Base-by-base conservation (phyloP, 495 filamentous ascomycete species). In the Talaromyces adpressus region DNA sequence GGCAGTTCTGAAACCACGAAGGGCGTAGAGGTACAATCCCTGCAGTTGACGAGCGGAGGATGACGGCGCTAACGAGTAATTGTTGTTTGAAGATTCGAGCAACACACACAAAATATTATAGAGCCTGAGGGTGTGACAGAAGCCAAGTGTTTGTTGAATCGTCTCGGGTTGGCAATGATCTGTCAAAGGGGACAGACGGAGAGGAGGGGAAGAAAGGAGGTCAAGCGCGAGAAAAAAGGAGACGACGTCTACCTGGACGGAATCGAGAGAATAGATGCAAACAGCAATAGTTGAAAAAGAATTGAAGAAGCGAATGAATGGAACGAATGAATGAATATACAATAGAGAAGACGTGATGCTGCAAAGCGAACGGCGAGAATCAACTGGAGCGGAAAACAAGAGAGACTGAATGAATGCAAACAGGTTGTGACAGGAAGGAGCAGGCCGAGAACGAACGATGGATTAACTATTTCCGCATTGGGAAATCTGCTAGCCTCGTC, bases 231-330 rank as follows among this genome's bases (percentile, higher is more conserved):
- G 36, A 1, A 49, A 45, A 61, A 61, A 51, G 59, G 59, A 61
- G 59, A 14, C 59, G 36, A 12, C 41, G 59, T 64, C 62, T 58
- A 57, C 62, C 62, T 57, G 53, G 62, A 41, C 27, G 61, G 49
- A 51, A 56, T 22, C 18, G 61, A 56, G 25, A 52, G 60, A 63
- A 39, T 61, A 29, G 61, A 68, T 59, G 49, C 30, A 53, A 62
- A 52, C 51, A 63, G 62, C 29, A 47, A 59, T 23, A 59, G 51
- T 61, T 62, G 14, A 63, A 59, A 63, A 54, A 66, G 63, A 57
- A 62, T 61, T 62, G 59, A 59, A 64, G 62, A 62, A 65, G 57
- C 36, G 51, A 59, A 63, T 20, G 59, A 57, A 41, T 41, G 32
- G 29, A 30, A 30, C 29, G 57, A 64, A 18, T 29, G 64, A 65